A percentile compares a stretch with the other conserved stretches of the same genome.
Evolutionary conservation across 176 grass and related monocot species (phyloP).

Genomic region (Avena sativa): DNA sequence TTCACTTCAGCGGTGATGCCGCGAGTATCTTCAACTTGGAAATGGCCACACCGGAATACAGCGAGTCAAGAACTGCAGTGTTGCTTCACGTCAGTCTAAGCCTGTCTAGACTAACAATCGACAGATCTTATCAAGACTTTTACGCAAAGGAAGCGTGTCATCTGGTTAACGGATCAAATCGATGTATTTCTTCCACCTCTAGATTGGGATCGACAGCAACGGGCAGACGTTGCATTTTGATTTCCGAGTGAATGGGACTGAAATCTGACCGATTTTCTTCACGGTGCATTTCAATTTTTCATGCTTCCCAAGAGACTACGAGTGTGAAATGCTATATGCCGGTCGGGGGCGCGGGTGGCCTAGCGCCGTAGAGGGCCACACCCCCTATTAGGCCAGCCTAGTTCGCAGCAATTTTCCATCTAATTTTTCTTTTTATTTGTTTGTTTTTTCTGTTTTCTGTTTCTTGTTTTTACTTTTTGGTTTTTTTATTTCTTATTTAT

Average conservation of each 20-base stretch:
- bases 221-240: not conserved
- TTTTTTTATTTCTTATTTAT: no score
- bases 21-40: not conserved
- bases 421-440: no score
- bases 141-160: slow-evolving; percentile 46
- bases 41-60: not conserved
- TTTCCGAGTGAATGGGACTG: not conserved
- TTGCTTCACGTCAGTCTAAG: slow-evolving; percentile 49
- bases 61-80: not conserved
- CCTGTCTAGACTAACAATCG: not conserved
- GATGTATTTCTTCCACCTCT: not conserved
- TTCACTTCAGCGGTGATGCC: not conserved
- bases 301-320: slow-evolving; percentile 23
- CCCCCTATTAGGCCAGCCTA: no score
- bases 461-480: no score
- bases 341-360: no score
- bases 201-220: not conserved
- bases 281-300: not conserved
- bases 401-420: no score
- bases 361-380: no score
- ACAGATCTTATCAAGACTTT: not conserved
- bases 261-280: not conserved
- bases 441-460: no score
- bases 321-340: no score
- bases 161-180: not conserved